Percentiles rank a stretch among this genome's conserved stretches.
These are phyloP conservation scores for Kockovaella imperatae DNA, from an alignment of 768 basidiomycete species.

Conservation along the genomic window DNA sequence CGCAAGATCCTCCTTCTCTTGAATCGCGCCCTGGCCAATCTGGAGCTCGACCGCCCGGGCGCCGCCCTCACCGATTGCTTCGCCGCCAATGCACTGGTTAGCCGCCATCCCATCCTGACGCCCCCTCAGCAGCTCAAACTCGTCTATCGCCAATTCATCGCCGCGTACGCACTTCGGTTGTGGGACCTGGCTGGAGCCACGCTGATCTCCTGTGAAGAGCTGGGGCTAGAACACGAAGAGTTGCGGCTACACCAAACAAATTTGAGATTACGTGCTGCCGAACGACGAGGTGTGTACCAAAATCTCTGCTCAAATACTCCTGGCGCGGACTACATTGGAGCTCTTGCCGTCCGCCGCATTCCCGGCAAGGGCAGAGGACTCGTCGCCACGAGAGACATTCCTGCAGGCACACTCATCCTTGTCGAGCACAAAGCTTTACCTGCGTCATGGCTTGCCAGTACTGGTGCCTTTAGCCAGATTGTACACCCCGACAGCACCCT, in stretches of 20 bases:
- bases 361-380: constrained; percentile 2
- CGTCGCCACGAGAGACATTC: background rate
- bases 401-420: constrained; percentile 2
- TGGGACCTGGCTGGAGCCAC: no score
- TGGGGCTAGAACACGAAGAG: no score
- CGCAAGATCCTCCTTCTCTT: background rate
- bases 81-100: background rate
- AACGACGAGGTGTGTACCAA: no score
- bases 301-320: no score
- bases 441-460: background rate
- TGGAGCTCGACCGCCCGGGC: background rate
- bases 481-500: background rate
- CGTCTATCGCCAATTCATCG: background rate
- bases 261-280: no score
- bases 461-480: background rate
- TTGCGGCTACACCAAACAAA: no score
- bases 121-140: background rate
- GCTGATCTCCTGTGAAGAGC: no score
- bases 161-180: constrained; percentile 1
- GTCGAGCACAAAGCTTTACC: constrained; percentile 6
- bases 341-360: background rate
- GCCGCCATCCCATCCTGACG: background rate
- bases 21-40: constrained; percentile 3
- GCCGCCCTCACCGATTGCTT: constrained; percentile 5
- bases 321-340: constrained; percentile 4